phyloP scores from a whole-genome alignment of 371 early-diverging fungal species.

The Rhizopus sp. region DNA sequence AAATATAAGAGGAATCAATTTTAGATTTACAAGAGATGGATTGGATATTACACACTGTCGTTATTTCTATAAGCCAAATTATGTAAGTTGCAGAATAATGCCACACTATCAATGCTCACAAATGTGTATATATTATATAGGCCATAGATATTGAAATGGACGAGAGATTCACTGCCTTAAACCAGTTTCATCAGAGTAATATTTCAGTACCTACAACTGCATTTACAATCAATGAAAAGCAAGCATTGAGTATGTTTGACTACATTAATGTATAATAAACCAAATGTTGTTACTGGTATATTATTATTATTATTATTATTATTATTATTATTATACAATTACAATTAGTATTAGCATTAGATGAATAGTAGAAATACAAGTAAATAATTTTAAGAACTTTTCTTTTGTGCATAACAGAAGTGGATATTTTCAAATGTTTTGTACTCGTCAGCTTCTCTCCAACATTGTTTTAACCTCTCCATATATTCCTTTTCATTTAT shows the following conservation, averaged over 20 bases:
- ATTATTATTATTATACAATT: too few relatives aligned
- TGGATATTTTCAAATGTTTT: conserved; percentile 57
- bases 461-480: conserved; percentile 32
- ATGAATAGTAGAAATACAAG: neutral
- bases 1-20: conserved; percentile 51
- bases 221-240: too few relatives aligned
- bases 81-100: conserved; percentile 11
- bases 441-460: conserved; percentile 48
- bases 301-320: too few relatives aligned
- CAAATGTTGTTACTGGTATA: too few relatives aligned
- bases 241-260: too few relatives aligned
- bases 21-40: conserved; percentile 34
- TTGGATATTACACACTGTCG: conserved; percentile 15
- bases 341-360: too few relatives aligned
- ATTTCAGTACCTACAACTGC: too few relatives aligned
- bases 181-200: neutral
- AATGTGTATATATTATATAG: conserved; percentile 15
- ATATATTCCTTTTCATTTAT: conserved; percentile 33
- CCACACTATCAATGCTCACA: neutral
- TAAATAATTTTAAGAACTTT: neutral
- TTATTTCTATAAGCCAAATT: conserved; percentile 12
- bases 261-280: too few relatives aligned
- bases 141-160: conserved; percentile 39
- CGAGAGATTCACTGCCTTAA: conserved; percentile 37
- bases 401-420: conserved; percentile 52